phyloP scores from a whole-genome alignment of 257 asterid species.

The Gardenia jasminoides region DNA sequence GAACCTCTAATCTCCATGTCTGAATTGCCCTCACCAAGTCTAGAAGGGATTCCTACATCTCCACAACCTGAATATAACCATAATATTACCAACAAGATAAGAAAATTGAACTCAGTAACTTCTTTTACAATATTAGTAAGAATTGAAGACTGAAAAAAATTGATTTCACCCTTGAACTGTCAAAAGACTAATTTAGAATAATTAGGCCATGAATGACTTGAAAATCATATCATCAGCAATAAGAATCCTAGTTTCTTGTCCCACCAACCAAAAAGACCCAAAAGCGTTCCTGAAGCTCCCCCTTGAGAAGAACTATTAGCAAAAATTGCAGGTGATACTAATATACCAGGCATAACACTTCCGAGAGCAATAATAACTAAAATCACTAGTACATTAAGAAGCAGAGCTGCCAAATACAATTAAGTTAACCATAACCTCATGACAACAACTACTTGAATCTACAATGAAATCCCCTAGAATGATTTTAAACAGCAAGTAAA shows the following conservation, averaged over 20 bases:
- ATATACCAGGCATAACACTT: background rate
- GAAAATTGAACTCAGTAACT: slow-evolving; percentile 1
- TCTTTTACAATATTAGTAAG: background rate
- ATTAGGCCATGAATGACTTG: background rate
- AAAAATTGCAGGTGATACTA: no score
- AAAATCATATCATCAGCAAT: background rate
- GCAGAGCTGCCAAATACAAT: background rate
- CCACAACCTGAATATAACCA: slow-evolving; percentile 11
- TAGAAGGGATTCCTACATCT: slow-evolving; percentile 4
- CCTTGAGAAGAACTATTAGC: no score
- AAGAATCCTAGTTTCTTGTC: background rate
- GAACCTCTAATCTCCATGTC: slow-evolving; percentile 14
- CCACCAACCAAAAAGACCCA: background rate
- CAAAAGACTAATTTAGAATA: background rate
- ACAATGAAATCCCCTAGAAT: background rate
- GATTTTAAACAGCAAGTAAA: no score
- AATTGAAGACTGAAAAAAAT: no score
- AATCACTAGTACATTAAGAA: background rate
- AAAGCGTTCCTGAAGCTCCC: background rate
- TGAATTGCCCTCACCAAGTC: background rate
- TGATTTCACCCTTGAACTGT: background rate
- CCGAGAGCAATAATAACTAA: background rate
- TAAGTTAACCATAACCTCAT: background rate
- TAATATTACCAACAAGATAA: background rate
- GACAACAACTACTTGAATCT: background rate